Evolutionary conservation across 352 stramenopile species (phyloP).

Genomic region (Phytopythium delawarense): DNA sequence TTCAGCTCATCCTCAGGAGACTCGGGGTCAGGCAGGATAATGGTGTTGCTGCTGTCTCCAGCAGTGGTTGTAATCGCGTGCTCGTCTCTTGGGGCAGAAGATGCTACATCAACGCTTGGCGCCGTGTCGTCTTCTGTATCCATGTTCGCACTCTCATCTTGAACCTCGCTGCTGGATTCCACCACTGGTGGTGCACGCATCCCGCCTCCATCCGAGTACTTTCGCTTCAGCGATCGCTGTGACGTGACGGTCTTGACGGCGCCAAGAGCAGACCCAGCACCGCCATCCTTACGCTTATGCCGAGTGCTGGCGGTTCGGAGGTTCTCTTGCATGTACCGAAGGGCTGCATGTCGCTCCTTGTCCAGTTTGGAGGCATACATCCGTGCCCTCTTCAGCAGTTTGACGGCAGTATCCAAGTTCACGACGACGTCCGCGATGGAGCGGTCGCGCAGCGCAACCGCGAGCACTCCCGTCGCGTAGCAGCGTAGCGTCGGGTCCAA

Average conservation of each 20-base stretch:
- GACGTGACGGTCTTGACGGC: slow-evolving; percentile 14
- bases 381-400: slow-evolving; percentile 63
- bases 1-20: slow-evolving; percentile 79
- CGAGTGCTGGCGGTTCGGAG: slow-evolving; percentile 28
- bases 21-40: slow-evolving; percentile 20
- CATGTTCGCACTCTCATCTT: slow-evolving; percentile 10
- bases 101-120: background rate
- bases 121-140: slow-evolving; percentile 16
- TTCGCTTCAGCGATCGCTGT: slow-evolving; percentile 37
- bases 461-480: slow-evolving; percentile 73
- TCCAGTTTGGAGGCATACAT: slow-evolving; percentile 80
- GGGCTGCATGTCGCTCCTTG: slow-evolving; percentile 50
- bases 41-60: background rate
- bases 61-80: background rate
- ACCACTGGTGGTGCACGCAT: background rate
- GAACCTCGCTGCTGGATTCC: slow-evolving; percentile 14
- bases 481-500: slow-evolving; percentile 51
- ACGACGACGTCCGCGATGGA: slow-evolving; percentile 79
- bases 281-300: slow-evolving; percentile 25
- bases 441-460: slow-evolving; percentile 71
- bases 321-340: slow-evolving; percentile 79
- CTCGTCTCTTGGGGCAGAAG: background rate
- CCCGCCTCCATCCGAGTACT: slow-evolving; percentile 29
- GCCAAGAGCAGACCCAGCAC: slow-evolving; percentile 7
- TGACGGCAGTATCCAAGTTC: slow-evolving; percentile 73